Conservation (phyloP, 805 yeast genomes). For the Saccharomyces paradoxus region DNA sequence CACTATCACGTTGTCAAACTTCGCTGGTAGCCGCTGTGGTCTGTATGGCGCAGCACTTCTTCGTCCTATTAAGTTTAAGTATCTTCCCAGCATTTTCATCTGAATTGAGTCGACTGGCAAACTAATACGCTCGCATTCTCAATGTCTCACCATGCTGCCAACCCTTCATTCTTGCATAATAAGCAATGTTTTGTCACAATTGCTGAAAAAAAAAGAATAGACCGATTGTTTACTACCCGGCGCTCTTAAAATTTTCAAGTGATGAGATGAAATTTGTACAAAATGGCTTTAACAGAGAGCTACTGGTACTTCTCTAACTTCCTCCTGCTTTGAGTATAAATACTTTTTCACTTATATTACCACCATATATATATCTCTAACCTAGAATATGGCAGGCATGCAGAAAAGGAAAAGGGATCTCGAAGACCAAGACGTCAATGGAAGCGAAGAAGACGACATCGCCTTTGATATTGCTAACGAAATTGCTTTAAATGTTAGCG, state of each 20-base stretch:
- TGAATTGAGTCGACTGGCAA: not conserved
- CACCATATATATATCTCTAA: not conserved
- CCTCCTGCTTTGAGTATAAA: not conserved
- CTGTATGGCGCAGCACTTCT: conserved; percentile 2
- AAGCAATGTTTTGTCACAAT: not conserved
- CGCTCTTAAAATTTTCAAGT: not conserved
- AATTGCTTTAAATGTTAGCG: conserved; percentile 40
- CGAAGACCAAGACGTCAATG: conserved; percentile 15
- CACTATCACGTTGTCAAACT: conserved; percentile 56
- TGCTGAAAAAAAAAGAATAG: not conserved
- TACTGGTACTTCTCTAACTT: not conserved
- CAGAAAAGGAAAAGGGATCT: conserved; percentile 9
- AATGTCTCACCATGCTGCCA: not conserved
- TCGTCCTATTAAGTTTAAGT: not conserved
- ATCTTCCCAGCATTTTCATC: not conserved
- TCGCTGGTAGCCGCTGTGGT: conserved; percentile 33
- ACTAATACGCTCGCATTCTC: not conserved
- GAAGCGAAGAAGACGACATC: conserved; percentile 37
- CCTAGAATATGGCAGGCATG: conserved; percentile 3
- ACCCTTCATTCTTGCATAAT: not conserved
- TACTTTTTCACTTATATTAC: not conserved
- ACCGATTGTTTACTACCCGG: not conserved
- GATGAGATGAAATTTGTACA: not conserved
- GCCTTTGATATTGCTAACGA: conserved; percentile 53
- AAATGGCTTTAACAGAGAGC: not conserved